Evolutionary conservation across 805 yeast species (phyloP).

Genomic region (Saccharomycopsis vini): DNA sequence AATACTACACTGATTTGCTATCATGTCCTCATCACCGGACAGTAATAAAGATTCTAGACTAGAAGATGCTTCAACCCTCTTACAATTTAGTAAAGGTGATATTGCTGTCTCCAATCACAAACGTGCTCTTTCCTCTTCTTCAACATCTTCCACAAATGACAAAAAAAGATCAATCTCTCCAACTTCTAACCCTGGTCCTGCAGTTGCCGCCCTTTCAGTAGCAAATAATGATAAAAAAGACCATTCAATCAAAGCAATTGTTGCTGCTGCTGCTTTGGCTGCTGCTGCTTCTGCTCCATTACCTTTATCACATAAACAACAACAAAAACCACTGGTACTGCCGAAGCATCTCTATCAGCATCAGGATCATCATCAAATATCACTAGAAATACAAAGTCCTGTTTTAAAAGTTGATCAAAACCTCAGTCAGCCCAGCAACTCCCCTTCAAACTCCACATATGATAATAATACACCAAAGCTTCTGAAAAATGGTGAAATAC

Average conservation of each 20-base stretch:
- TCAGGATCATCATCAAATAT: not conserved
- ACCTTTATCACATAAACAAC: too few species aligned
- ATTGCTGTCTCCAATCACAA: not conserved
- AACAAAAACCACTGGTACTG: too few species aligned
- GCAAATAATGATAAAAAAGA: constrained; percentile 10
- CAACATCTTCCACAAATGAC: not conserved
- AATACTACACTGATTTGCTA: too few species aligned
- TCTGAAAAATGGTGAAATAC: too few species aligned
- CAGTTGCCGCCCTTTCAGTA: constrained; percentile 16
- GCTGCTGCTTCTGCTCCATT: constrained; percentile 74
- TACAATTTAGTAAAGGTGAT: constrained; percentile 1
- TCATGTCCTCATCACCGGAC: too few species aligned
- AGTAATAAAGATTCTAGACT: not conserved
- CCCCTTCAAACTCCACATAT: not conserved
- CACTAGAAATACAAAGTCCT: constrained; percentile 12
- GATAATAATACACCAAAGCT: not conserved
- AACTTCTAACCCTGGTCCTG: constrained; percentile 18
- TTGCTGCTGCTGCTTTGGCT: constrained; percentile 78
- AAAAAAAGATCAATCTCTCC: not conserved
- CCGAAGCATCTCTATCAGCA: constrained; percentile 9
- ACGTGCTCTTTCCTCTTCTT: not conserved
- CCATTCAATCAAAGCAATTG: constrained; percentile 40
- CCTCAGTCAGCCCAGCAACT: too few species aligned
- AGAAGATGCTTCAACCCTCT: constrained; percentile 4
- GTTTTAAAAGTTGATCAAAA: not conserved